Evolutionary conservation across 345 rosid species (phyloP).

Genomic region (Passiflora organensis): DNA sequence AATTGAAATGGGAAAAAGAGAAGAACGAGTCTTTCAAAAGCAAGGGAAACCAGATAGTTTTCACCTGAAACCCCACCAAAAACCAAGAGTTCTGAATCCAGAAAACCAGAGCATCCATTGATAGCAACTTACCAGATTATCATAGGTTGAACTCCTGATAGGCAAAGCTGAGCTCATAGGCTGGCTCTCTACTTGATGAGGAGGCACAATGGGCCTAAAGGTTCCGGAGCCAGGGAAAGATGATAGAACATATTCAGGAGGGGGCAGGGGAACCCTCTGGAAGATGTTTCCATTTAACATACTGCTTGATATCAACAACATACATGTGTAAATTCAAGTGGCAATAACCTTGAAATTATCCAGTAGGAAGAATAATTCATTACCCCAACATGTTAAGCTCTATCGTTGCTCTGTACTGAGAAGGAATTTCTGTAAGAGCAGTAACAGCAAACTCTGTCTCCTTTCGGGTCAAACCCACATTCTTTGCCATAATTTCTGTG

Average conservation of each 20-base stretch:
- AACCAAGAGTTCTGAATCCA: too few relatives aligned
- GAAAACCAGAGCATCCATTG: too few relatives aligned
- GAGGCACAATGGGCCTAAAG: constrained; percentile 54
- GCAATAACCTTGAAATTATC: neutral
- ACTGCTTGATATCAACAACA: neutral
- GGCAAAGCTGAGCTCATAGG: constrained; percentile 45
- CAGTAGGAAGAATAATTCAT: neutral
- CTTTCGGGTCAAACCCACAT: constrained; percentile 11
- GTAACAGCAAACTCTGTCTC: constrained; percentile 29
- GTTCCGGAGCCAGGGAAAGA: constrained; percentile 17
- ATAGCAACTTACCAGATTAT: constrained; percentile 45
- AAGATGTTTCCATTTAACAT: constrained; percentile 10
- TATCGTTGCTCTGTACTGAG: constrained; percentile 26
- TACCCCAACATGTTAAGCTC: constrained; percentile 24
- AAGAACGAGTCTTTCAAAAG: neutral
- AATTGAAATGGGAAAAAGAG: neutral
- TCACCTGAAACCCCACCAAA: too few relatives aligned
- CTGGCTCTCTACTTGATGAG: constrained; percentile 37
- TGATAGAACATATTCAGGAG: constrained; percentile 8
- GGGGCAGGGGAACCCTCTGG: constrained; percentile 23
- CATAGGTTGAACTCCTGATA: constrained; percentile 42
- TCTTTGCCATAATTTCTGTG: constrained; percentile 24
- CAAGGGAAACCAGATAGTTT: neutral
- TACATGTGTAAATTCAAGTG: neutral
- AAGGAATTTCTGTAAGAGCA: constrained; percentile 27